A percentile compares a stretch with the other conserved stretches of the same genome.
These are phyloP conservation scores for Pseudoperonospora humuli DNA, from an alignment of 352 stramenopile genomes.

Conservation along the genomic window DNA sequence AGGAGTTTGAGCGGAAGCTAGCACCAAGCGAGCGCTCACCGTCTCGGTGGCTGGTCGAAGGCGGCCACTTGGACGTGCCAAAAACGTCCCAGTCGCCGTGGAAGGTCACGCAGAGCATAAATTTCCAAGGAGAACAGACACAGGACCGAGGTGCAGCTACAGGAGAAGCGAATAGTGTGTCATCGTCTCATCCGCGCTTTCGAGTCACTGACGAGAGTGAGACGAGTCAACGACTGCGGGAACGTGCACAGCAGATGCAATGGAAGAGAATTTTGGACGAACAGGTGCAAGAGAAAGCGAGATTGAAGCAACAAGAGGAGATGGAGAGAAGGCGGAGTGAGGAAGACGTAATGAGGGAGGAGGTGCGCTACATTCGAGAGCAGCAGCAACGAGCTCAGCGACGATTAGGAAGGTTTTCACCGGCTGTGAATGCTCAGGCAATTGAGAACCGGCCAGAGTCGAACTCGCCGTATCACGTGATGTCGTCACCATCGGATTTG, in stretches of 20 bases:
- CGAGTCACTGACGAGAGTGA: constrained; percentile 47
- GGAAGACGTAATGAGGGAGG: constrained; percentile 34
- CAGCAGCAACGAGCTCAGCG: constrained; percentile 57
- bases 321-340: constrained; percentile 30
- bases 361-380: constrained; percentile 43
- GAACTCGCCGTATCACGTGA: constrained; percentile 6
- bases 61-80: constrained; percentile 29
- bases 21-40: constrained; percentile 43
- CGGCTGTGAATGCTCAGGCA: constrained; percentile 5
- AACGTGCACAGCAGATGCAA: constrained; percentile 62
- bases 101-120: constrained; percentile 13
- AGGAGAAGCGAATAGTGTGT: constrained; percentile 17
- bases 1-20: constrained; percentile 52
- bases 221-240: constrained; percentile 42
- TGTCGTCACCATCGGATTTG: constrained; percentile 12
- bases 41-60: constrained; percentile 65
- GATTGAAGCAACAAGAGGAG: constrained; percentile 40
- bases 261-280: constrained; percentile 63
- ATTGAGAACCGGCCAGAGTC: constrained; percentile 8
- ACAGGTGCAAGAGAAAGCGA: constrained; percentile 61
- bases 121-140: constrained; percentile 16
- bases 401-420: constrained; percentile 23
- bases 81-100: constrained; percentile 10
- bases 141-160: constrained; percentile 26
- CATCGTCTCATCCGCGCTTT: constrained; percentile 37